Conservation (phyloP, 768 basidiomycete genomes). For the Chalciporus pseudorubinellus region DNA sequence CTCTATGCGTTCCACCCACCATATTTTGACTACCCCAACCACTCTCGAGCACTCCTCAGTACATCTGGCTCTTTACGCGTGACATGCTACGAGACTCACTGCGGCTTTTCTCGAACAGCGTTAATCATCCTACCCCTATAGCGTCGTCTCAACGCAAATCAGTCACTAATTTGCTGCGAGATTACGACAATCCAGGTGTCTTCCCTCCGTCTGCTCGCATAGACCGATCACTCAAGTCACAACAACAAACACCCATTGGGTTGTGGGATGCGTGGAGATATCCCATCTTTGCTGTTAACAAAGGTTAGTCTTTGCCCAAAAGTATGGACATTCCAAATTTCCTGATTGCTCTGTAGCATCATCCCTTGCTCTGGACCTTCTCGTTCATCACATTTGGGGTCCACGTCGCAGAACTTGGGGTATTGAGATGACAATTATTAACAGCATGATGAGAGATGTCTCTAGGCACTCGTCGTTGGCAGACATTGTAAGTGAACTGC, state of each 20-base stretch:
- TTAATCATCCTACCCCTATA: slow-evolving; percentile 15
- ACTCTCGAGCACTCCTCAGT: neutral
- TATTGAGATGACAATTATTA: slow-evolving; percentile 87
- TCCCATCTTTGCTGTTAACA: slow-evolving; percentile 59
- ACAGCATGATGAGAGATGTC: slow-evolving; percentile 82
- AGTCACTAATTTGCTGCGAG: slow-evolving; percentile 31
- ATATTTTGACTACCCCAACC: neutral
- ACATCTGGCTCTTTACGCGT: neutral
- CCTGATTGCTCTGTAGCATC: slow-evolving; percentile 21
- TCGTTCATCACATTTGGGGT: slow-evolving; percentile 80
- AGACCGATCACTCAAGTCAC: slow-evolving; percentile 61
- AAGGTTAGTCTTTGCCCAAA: slow-evolving; percentile 44
- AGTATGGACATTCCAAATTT: neutral
- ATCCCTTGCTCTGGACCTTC: slow-evolving; percentile 58
- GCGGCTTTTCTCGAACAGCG: slow-evolving; percentile 15
- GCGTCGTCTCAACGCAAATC: slow-evolving; percentile 14
- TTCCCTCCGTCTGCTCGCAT: slow-evolving; percentile 74
- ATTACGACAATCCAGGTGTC: slow-evolving; percentile 68
- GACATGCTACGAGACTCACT: slow-evolving; percentile 28
- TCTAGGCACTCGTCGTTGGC: slow-evolving; percentile 78
- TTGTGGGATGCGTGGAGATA: slow-evolving; percentile 75
- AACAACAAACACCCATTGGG: slow-evolving; percentile 52
- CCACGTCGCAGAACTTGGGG: slow-evolving; percentile 92
- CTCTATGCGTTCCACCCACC: neutral
- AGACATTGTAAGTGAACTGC: slow-evolving; percentile 61